A percentile compares a stretch with the other conserved stretches of the same genome.
Evolutionary conservation across 2,329 filamentous ascomycete species (phyloP).

Genomic region (Cordyceps cateniannulata): DNA sequence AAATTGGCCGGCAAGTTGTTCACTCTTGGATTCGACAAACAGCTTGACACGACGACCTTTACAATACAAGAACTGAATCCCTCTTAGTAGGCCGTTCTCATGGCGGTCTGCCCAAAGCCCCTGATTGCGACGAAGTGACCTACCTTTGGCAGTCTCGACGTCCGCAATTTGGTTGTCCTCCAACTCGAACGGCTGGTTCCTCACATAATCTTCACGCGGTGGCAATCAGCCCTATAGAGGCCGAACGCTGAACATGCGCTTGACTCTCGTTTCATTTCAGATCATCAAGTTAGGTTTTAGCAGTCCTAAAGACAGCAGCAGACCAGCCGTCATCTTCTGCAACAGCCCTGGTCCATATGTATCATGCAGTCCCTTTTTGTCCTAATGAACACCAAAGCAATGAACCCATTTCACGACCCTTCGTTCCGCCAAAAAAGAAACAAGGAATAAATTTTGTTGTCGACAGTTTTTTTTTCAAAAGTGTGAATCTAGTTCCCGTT

Average conservation of each 20-base stretch:
- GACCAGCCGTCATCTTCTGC: slow-evolving; percentile 30
- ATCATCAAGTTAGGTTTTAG: slow-evolving; percentile 38
- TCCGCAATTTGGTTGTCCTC: no score
- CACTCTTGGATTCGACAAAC: no score
- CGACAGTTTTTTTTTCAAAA: background rate
- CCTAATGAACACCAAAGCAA: slow-evolving; percentile 49
- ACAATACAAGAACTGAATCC: no score
- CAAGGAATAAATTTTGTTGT: slow-evolving; percentile 13
- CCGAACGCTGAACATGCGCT: slow-evolving; percentile 17
- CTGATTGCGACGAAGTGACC: no score
- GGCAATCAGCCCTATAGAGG: no score
- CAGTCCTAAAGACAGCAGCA: slow-evolving; percentile 39
- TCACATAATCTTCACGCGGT: no score
- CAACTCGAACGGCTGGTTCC: no score
- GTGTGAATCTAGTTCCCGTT: slow-evolving; percentile 26
- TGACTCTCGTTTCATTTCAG: slow-evolving; percentile 38
- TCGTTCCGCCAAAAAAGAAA: slow-evolving; percentile 20
- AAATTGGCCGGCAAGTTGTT: background rate
- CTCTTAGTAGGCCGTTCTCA: no score
- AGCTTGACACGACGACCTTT: no score
- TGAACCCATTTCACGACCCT: slow-evolving; percentile 30
- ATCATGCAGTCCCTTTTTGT: slow-evolving; percentile 43
- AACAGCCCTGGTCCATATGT: slow-evolving; percentile 27
- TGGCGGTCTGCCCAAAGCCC: no score
- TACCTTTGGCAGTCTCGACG: no score